phyloP scores from a whole-genome alignment of 2,329 filamentous ascomycete genomes.

The Curvularia sp. region DNA sequence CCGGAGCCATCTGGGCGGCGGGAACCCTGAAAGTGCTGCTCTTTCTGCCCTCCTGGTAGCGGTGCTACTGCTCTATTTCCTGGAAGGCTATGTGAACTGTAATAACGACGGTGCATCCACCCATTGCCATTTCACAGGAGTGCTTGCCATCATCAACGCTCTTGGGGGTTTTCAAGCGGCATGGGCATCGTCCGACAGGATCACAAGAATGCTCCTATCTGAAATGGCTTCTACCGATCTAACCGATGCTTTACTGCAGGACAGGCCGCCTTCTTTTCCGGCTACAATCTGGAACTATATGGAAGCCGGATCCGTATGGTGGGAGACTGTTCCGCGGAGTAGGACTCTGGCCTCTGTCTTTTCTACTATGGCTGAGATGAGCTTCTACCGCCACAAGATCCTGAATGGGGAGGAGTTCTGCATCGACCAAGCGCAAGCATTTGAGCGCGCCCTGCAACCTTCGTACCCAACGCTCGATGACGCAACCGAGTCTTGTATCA shows the following conservation, averaged over 20 bases:
- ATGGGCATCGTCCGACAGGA: constrained; percentile 13
- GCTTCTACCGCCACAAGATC: constrained; percentile 12
- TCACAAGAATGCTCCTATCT: constrained; percentile 21
- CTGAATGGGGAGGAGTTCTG: constrained; percentile 3
- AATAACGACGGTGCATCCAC: constrained; percentile 22
- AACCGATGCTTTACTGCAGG: constrained; percentile 22
- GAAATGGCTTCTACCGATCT: constrained; percentile 27
- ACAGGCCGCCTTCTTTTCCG: constrained; percentile 19
- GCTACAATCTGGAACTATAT: constrained; percentile 17
- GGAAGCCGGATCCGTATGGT: constrained; percentile 21
- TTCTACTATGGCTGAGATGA: constrained; percentile 13
- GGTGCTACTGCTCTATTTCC: constrained; percentile 24
- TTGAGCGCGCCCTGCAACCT: constrained; percentile 13
- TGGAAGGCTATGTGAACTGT: constrained; percentile 25
- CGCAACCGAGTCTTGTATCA: background rate
- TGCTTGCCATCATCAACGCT: constrained; percentile 80
- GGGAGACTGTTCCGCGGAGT: constrained; percentile 14
- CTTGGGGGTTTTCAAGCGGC: constrained; percentile 61
- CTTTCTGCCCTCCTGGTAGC: constrained; percentile 22
- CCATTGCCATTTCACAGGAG: constrained; percentile 23
- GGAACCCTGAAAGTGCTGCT: constrained; percentile 6
- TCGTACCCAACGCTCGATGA: constrained; percentile 6
- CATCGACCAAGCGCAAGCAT: constrained; percentile 7
- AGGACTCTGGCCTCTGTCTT: constrained; percentile 12
- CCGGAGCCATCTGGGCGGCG: constrained; percentile 16